Evolutionary conservation across 176 grass and related monocot genomes (phyloP).

Genomic region (Saccharum spontaneum): DNA sequence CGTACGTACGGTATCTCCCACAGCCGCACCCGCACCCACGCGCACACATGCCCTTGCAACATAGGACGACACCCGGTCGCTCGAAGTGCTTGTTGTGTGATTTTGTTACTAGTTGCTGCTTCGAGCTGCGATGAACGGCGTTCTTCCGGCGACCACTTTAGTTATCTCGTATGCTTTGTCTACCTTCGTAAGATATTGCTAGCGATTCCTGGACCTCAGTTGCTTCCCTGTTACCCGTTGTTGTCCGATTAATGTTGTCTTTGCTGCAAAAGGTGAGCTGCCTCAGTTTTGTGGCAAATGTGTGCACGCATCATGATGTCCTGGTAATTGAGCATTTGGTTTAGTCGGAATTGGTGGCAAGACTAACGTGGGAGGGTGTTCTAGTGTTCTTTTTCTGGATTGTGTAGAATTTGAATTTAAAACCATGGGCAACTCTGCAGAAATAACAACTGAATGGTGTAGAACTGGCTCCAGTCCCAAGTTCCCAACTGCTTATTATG

Average conservation of each 20-base stretch:
- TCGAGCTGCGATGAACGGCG: not conserved
- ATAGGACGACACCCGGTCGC: not conserved
- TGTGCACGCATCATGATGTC: not conserved
- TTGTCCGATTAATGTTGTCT: not conserved
- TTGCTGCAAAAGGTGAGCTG: not conserved
- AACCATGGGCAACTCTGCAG: not conserved
- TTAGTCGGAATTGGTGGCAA: not conserved
- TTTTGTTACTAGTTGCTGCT: not conserved
- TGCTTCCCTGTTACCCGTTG: not conserved
- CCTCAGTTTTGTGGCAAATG: not conserved
- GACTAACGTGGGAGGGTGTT: not conserved
- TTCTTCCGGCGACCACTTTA: not conserved
- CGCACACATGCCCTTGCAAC: not conserved
- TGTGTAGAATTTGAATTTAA: not conserved
- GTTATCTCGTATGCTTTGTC: not conserved
- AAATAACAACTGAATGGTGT: not conserved
- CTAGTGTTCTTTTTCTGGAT: not conserved
- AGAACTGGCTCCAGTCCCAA: not conserved
- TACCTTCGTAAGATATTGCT: not conserved
- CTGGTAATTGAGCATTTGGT: not conserved
- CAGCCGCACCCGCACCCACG: not conserved
- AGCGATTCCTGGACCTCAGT: not conserved
- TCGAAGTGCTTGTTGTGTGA: not conserved
- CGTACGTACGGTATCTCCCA: conserved; percentile 29
- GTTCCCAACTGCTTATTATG: not conserved